phyloP scores from a whole-genome alignment of 768 basidiomycete species.

The Clathrus columnatus region DNA sequence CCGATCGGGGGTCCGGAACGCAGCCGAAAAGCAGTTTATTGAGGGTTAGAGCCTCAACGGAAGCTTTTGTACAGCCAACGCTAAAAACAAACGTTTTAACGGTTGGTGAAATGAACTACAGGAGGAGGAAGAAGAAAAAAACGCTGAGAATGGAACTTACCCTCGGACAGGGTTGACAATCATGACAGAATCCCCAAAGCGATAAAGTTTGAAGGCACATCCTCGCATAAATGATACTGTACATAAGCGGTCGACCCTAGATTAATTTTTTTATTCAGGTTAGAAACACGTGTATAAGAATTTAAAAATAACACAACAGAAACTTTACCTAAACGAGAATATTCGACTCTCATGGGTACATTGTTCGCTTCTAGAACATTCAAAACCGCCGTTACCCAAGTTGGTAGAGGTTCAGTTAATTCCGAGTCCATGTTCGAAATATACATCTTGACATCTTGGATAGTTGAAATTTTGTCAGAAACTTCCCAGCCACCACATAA shows the following conservation, averaged over 20 bases:
- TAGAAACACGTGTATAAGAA: no score
- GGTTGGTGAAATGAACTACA: no score
- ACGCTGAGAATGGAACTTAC: slow-evolving; percentile 8
- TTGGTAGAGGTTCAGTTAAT: slow-evolving; percentile 2
- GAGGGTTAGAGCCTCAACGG: slow-evolving; percentile 14
- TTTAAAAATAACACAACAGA: background rate
- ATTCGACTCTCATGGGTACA: background rate
- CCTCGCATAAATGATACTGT: slow-evolving; percentile 12
- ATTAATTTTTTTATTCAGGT: no score
- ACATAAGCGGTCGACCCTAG: slow-evolving; percentile 14
- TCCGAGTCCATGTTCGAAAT: slow-evolving; percentile 7
- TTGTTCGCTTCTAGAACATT: slow-evolving; percentile 14
- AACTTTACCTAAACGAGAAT: slow-evolving; percentile 11
- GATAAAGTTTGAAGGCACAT: slow-evolving; percentile 18
- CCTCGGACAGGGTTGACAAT: slow-evolving; percentile 17
- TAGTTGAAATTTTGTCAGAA: background rate
- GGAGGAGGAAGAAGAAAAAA: background rate
- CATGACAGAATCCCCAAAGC: slow-evolving; percentile 17
- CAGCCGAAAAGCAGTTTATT: slow-evolving; percentile 6
- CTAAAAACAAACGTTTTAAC: no score
- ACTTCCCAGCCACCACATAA: slow-evolving; percentile 9
- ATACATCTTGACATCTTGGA: slow-evolving; percentile 13
- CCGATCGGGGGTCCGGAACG: background rate
- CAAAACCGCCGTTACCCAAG: slow-evolving; percentile 11
- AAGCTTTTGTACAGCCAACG: slow-evolving; percentile 16